These are phyloP conservation scores for Tardiomyces depauwii DNA, from an alignment of 1,139 yeast genomes.

Conservation along the genomic window DNA sequence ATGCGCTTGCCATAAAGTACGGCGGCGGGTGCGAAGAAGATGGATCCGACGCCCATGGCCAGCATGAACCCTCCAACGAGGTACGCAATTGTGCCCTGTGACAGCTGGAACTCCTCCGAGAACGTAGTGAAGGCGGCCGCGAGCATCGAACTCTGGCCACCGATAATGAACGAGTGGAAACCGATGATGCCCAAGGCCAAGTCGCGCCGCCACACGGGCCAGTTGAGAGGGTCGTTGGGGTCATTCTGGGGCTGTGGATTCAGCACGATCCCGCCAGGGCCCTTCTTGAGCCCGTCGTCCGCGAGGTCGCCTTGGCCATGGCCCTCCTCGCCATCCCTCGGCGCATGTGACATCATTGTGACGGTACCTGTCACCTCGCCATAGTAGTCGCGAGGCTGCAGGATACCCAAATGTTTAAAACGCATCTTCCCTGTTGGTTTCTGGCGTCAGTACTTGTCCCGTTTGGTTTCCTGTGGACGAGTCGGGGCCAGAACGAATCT, in stretches of 20 bases:
- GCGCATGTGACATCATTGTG: constrained; percentile 24
- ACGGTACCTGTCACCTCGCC: constrained; percentile 39
- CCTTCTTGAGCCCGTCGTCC: constrained; percentile 29
- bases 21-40: constrained; percentile 48
- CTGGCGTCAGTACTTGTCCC: too few species aligned
- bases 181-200: constrained; percentile 43
- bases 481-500: too few species aligned
- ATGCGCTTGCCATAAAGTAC: constrained; percentile 49
- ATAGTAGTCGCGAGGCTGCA: constrained; percentile 28
- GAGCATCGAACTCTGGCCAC: constrained; percentile 51
- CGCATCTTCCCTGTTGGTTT: too few species aligned
- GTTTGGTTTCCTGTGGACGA: too few species aligned
- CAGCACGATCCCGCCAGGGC: constrained; percentile 45
- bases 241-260: constrained; percentile 69
- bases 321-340: constrained; percentile 3
- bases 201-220: constrained; percentile 55
- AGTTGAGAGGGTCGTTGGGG: constrained; percentile 66
- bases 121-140: constrained; percentile 45
- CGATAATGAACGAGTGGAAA: constrained; percentile 48
- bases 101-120: constrained; percentile 33
- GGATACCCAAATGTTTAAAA: constrained; percentile 26
- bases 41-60: constrained; percentile 47
- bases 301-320: not conserved
- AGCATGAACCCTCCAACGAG: constrained; percentile 54
- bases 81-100: constrained; percentile 37